A percentile compares a stretch with the other conserved stretches of the same genome.
Evolutionary conservation across 2,329 filamentous ascomycete species (phyloP).

Genomic region (Aspergillus vadensis): DNA sequence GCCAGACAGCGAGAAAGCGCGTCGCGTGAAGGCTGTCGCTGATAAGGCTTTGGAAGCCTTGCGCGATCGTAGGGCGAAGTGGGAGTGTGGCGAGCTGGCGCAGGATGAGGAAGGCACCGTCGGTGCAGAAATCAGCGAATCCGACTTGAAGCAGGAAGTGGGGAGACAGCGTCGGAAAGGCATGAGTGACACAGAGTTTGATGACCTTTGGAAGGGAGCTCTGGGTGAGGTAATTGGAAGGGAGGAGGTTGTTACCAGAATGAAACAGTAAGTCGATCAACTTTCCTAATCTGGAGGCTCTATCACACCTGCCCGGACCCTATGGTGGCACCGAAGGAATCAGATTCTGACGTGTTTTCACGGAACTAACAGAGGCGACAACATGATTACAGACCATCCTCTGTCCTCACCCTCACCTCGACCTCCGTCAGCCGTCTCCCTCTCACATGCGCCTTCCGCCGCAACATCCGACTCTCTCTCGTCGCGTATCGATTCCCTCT

Average conservation of each 20-base stretch:
- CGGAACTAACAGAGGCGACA: slow-evolving; percentile 81
- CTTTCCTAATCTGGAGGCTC: slow-evolving; percentile 19
- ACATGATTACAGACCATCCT: slow-evolving; percentile 72
- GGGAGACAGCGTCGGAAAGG: slow-evolving; percentile 75
- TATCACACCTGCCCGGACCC: slow-evolving; percentile 17
- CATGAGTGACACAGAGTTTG: slow-evolving; percentile 85
- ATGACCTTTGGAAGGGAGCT: slow-evolving; percentile 68
- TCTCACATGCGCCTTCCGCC: slow-evolving; percentile 60
- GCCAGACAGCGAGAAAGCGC: slow-evolving; percentile 88
- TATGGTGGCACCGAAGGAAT: slow-evolving; percentile 23
- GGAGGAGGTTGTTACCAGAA: slow-evolving; percentile 61
- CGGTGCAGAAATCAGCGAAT: slow-evolving; percentile 66
- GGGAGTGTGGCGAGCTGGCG: slow-evolving; percentile 79
- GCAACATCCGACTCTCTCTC: slow-evolving; percentile 51
- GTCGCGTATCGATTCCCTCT: slow-evolving; percentile 54
- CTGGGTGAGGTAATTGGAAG: slow-evolving; percentile 54
- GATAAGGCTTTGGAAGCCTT: slow-evolving; percentile 86
- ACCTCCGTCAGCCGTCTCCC: slow-evolving; percentile 90
- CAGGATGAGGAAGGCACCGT: slow-evolving; percentile 62
- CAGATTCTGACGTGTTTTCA: slow-evolving; percentile 54
- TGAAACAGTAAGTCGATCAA: slow-evolving; percentile 58
- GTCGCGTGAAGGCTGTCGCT: slow-evolving; percentile 82
- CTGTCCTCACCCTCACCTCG: slow-evolving; percentile 71
- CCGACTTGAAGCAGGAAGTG: slow-evolving; percentile 76
- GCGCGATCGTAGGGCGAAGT: slow-evolving; percentile 80